Percentiles rank a stretch among this genome's conserved stretches.
phyloP scores from a whole-genome alignment of 2,329 filamentous ascomycete species.

The Aspergillus nomiae region DNA sequence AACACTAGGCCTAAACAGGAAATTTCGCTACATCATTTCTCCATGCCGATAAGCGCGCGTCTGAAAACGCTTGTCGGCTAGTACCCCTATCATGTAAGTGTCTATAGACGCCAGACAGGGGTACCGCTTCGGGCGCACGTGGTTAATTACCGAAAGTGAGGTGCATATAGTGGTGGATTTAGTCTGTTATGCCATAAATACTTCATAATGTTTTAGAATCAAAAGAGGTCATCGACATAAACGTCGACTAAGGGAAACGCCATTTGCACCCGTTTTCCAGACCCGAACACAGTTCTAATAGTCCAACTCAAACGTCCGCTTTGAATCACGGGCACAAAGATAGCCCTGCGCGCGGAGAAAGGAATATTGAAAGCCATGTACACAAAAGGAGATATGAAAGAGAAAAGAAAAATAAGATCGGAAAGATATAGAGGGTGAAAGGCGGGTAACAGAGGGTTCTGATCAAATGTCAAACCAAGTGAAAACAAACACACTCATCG shows the following conservation, averaged over 20 bases:
- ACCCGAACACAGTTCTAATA: conserved; percentile 47
- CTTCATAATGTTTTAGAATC: conserved; percentile 31
- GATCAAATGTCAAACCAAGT: conserved; percentile 28
- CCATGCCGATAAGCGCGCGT: conserved; percentile 27
- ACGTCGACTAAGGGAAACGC: conserved; percentile 40
- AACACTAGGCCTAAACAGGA: conserved; percentile 36
- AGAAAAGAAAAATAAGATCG: conserved; percentile 25
- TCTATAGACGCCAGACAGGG: neutral
- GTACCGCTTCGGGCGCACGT: conserved; percentile 13
- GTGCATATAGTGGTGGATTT: conserved; percentile 10
- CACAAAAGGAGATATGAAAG: conserved; percentile 33
- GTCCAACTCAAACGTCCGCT: conserved; percentile 40
- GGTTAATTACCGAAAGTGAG: neutral
- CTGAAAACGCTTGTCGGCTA: conserved; percentile 6
- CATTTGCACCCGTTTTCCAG: conserved; percentile 47
- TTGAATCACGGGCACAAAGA: conserved; percentile 25
- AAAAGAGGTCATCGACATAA: conserved; percentile 33
- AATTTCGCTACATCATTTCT: conserved; percentile 31
- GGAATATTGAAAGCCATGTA: conserved; percentile 46
- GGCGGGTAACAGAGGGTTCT: conserved; percentile 19
- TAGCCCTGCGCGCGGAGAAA: conserved; percentile 31
- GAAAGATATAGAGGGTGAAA: conserved; percentile 27
- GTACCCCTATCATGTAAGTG: conserved; percentile 11
- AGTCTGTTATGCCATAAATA: conserved; percentile 32
- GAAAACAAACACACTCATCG: conserved; percentile 35